Percentiles rank a stretch among this genome's conserved stretches.
phyloP scores from a whole-genome alignment of 257 asterid species.

The Echium plantagineum region DNA sequence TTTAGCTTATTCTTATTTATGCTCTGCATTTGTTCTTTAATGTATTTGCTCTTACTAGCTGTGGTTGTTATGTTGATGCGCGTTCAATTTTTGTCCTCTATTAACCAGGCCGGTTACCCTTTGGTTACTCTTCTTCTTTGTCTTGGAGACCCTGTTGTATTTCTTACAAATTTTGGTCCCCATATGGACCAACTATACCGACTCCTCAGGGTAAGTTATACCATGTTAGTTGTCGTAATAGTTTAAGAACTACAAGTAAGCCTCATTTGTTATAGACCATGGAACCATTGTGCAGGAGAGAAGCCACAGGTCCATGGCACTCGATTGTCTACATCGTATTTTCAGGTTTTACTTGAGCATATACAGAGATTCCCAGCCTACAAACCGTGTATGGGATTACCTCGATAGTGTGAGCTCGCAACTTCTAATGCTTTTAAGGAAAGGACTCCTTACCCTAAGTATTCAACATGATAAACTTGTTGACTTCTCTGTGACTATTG shows the following conservation, averaged over 20 bases:
- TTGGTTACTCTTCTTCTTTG: conserved; percentile 96
- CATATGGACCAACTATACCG: conserved; percentile 98
- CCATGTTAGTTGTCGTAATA: not conserved
- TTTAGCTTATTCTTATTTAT: too few species aligned
- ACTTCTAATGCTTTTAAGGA: conserved; percentile 81
- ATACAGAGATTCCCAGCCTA: conserved; percentile 86
- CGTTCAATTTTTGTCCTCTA: conserved; percentile 3
- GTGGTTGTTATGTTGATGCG: not conserved
- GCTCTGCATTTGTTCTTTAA: not conserved
- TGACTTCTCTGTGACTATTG: conserved; percentile 92
- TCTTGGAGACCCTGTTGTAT: conserved; percentile 88
- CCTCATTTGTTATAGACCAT: conserved; percentile 10
- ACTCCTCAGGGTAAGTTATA: conserved; percentile 70
- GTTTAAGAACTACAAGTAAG: conserved; percentile 1
- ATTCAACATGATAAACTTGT: conserved; percentile 95
- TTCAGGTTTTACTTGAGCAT: conserved; percentile 89
- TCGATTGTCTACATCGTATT: conserved; percentile 94
- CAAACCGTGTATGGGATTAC: conserved; percentile 95
- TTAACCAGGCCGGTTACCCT: conserved; percentile 81
- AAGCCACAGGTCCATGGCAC: conserved; percentile 95
- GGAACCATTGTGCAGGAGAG: conserved; percentile 59
- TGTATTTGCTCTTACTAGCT: not conserved
- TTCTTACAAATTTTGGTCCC: conserved; percentile 76
- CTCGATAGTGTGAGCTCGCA: conserved; percentile 96
- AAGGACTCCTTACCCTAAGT: conserved; percentile 92